Conservation (phyloP, 495 filamentous ascomycete species). For the Apodospora peruviana region DNA sequence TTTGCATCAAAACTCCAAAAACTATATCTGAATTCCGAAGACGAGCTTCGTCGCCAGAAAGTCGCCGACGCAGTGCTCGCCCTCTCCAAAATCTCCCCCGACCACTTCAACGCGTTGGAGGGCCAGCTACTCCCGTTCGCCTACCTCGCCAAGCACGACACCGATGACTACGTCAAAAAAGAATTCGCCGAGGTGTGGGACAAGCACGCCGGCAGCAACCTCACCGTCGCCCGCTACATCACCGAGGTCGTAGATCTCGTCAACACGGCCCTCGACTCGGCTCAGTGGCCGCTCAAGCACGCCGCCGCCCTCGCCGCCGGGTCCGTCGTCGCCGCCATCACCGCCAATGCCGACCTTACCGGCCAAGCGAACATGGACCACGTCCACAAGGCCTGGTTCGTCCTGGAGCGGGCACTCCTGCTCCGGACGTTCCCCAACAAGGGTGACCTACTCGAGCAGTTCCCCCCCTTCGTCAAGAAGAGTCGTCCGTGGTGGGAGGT, state of each 20-base stretch:
- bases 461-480: constrained; percentile 67
- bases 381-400: constrained; percentile 68
- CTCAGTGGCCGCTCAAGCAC: constrained; percentile 86
- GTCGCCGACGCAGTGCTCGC: constrained; percentile 74
- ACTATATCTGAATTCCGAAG: constrained; percentile 76
- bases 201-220: constrained; percentile 78
- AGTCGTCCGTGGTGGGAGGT: constrained; percentile 52
- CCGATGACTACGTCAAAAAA: constrained; percentile 66
- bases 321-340: constrained; percentile 59
- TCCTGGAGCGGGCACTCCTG: constrained; percentile 68
- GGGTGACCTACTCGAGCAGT: constrained; percentile 80
- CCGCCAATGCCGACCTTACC: constrained; percentile 32
- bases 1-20: constrained; percentile 60
- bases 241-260: constrained; percentile 71
- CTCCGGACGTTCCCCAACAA: constrained; percentile 95
- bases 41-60: constrained; percentile 64
- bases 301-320: constrained; percentile 75
- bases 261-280: constrained; percentile 60
- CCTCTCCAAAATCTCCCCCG: constrained; percentile 78
- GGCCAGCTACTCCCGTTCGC: constrained; percentile 73
- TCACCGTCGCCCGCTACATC: constrained; percentile 76
- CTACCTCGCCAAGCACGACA: constrained; percentile 82
- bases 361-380: constrained; percentile 50
- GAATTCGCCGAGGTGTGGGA: constrained; percentile 79
- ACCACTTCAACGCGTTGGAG: constrained; percentile 77